Base-by-base conservation (phyloP, 768 basidiomycete genomes). In the Polyporus arcularius region DNA sequence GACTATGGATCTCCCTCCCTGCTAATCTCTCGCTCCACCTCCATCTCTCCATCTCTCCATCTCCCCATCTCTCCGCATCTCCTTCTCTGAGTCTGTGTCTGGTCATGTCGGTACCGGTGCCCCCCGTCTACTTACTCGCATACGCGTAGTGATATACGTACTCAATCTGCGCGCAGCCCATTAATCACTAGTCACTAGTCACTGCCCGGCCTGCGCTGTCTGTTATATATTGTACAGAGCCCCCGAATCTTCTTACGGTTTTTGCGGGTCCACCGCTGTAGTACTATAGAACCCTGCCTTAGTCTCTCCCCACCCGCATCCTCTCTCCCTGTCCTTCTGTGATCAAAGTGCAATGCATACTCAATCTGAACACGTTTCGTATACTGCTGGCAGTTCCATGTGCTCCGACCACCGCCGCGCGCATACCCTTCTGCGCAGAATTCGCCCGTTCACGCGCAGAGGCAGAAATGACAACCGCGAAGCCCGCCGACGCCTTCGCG, bases 141-240 rank as follows among this genome's bases (percentile, higher is more conserved):
- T 41, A 40, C 52, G 26, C 21, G 42, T 18, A 43, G 42, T 43
- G 42, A 53, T 53, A 48, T 15, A 10, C 26, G 15, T 43, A 35
- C 35, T 35, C 35, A 35, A 35, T 43, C 42, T 14, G 42, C 42
- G 18, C 42, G 42, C 15, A 15, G 42, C 18, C 15, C 21, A 26
- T 26, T 26, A 26, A 26, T 26, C 21, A 26, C 6, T 35, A 35
- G 11, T 26, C 21, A 26, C 6, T 35, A 35, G 11, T 35, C 35
- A 35, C 35, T 12, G 12, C 18, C 47, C 7, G 47, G 47, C 11
- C 49, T 30, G 49, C 21, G 32, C 52, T 41, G 35, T 32, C 52
- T 41, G 52, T 53, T 53, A 40, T 53, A 53, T 40, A 53, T 53
- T 53, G 52, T 53, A 53, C 52, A 53, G 38, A 38, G 16, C 52